Evolutionary conservation across 768 basidiomycete species (phyloP).

Genomic region (Tulasnella sp.): DNA sequence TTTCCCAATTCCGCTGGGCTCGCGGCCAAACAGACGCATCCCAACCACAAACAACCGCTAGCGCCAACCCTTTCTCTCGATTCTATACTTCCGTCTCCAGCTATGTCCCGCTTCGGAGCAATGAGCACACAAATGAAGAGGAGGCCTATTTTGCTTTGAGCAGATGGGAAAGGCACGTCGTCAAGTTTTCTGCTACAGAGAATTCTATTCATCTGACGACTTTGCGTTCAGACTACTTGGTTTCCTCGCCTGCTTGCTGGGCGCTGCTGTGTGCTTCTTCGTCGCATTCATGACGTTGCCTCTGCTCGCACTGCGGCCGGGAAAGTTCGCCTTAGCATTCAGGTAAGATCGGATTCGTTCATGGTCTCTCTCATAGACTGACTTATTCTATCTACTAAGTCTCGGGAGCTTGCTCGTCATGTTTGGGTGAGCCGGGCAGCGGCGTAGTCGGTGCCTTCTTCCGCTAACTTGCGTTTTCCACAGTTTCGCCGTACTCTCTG

Average conservation of each 20-base stretch:
- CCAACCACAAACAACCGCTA: constrained; percentile 27
- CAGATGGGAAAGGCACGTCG: constrained; percentile 77
- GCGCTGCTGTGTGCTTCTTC: constrained; percentile 89
- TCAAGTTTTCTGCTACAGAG: not conserved
- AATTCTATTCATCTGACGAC: not conserved
- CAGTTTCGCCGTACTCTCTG: constrained; percentile 40
- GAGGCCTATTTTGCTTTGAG: constrained; percentile 90
- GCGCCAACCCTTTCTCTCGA: constrained; percentile 55
- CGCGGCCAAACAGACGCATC: constrained; percentile 65
- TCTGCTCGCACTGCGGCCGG: constrained; percentile 60
- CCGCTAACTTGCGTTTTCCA: not conserved
- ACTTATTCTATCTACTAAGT: no score
- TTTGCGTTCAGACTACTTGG: constrained; percentile 59
- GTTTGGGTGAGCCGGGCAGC: constrained; percentile 61
- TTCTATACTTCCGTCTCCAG: constrained; percentile 77
- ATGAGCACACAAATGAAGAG: constrained; percentile 82
- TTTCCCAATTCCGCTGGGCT: constrained; percentile 85
- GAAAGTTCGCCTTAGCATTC: constrained; percentile 87
- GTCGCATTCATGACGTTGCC: constrained; percentile 82
- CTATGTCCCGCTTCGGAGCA: constrained; percentile 83
- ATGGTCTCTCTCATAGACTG: no score
- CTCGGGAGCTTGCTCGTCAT: constrained; percentile 90
- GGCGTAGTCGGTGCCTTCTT: not conserved
- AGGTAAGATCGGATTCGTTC: constrained; percentile 40
- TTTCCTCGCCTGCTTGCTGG: constrained; percentile 81